phyloP scores from a whole-genome alignment of 2,329 filamentous ascomycete genomes.

The Chrysosporium queenslandicum region DNA sequence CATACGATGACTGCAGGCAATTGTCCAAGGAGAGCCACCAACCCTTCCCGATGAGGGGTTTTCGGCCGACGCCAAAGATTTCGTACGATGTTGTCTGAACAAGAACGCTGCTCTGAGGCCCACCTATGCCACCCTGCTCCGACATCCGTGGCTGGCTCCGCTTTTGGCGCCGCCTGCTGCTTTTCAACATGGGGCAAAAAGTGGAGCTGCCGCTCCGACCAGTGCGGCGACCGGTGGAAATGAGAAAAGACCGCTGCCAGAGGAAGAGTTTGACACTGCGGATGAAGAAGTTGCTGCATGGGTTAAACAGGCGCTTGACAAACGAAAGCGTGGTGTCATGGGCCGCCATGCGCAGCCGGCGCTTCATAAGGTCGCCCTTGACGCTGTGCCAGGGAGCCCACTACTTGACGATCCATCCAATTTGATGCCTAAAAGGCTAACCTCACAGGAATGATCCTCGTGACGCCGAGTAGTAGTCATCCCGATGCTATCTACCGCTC shows the following conservation, averaged over 20 bases:
- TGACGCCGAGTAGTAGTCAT: no score
- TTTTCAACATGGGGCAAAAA: constrained; percentile 51
- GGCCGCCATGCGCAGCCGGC: constrained; percentile 59
- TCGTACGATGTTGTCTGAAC: constrained; percentile 81
- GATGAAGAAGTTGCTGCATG: constrained; percentile 80
- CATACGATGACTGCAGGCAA: constrained; percentile 54
- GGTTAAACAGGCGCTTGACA: constrained; percentile 63
- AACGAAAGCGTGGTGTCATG: constrained; percentile 50
- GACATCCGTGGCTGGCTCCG: constrained; percentile 75
- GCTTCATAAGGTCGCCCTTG: constrained; percentile 74
- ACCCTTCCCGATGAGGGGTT: constrained; percentile 70
- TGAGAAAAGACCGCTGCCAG: constrained; percentile 1
- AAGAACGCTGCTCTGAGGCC: constrained; percentile 87
- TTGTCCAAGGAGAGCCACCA: constrained; percentile 93
- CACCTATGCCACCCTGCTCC: constrained; percentile 81
- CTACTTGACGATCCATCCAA: constrained; percentile 23
- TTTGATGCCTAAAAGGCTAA: not conserved
- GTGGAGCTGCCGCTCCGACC: constrained; percentile 35
- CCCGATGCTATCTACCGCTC: no score
- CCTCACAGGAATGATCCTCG: no score
- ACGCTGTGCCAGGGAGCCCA: constrained; percentile 48
- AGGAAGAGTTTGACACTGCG: constrained; percentile 38
- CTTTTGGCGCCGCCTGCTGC: constrained; percentile 69
- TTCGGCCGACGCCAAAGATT: constrained; percentile 69
- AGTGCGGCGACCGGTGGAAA: constrained; percentile 33